Evolutionary conservation across 2,329 filamentous ascomycete species (phyloP).

Genomic region (Phialophora verrucosa): DNA sequence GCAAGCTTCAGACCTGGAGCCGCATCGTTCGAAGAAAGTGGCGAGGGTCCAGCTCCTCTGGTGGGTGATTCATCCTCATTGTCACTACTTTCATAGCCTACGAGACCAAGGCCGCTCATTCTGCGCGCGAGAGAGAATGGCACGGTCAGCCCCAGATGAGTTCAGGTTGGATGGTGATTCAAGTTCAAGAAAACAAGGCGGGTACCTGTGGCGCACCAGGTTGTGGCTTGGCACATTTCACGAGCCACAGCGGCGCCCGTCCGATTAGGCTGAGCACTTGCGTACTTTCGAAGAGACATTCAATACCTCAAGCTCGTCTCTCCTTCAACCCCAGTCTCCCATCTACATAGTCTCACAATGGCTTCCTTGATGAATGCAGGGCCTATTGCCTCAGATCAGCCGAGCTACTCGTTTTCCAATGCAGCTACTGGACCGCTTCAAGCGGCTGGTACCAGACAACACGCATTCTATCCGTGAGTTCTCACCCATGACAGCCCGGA

Average conservation of each 20-base stretch:
- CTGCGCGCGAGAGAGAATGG: not conserved
- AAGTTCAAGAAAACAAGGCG: not conserved
- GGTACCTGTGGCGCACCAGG: not conserved
- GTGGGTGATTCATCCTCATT: constrained; percentile 48
- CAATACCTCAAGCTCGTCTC: constrained; percentile 11
- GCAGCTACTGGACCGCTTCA: constrained; percentile 50
- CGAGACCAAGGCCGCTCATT: constrained; percentile 44
- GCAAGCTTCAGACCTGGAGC: not conserved
- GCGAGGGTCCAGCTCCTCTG: constrained; percentile 1
- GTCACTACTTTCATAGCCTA: constrained; percentile 53
- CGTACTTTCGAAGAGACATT: constrained; percentile 15
- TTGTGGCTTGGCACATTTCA: constrained; percentile 1
- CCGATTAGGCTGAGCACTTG: constrained; percentile 23
- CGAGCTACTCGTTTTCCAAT: constrained; percentile 66
- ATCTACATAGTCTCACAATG: constrained; percentile 49
- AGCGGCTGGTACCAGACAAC: constrained; percentile 64
- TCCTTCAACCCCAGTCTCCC: constrained; percentile 14
- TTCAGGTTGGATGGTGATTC: not conserved
- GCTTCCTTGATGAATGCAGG: constrained; percentile 59
- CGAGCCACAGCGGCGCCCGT: constrained; percentile 16
- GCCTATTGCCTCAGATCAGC: constrained; percentile 57
- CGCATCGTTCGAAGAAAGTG: not conserved
- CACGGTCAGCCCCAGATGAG: not conserved
- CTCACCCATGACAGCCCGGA: not conserved
- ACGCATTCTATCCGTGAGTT: constrained; percentile 89